Evolutionary conservation across 306 rosid species (phyloP).

Genomic region (Castanospermum australe): DNA sequence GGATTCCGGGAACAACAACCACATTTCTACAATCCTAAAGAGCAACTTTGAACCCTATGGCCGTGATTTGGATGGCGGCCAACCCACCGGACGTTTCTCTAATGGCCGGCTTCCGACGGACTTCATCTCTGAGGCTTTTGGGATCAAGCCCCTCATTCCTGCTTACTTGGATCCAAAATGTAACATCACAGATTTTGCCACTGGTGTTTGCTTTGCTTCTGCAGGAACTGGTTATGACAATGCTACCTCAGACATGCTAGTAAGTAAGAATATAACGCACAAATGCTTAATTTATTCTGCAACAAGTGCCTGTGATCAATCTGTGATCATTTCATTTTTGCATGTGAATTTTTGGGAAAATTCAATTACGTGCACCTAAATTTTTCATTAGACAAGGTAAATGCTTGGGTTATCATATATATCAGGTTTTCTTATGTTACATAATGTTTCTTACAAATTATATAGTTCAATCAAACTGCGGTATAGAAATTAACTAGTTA

Average conservation of each 20-base stretch:
- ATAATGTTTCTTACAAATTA: neutral
- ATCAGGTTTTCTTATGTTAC: neutral
- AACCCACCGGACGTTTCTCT: constrained; percentile 59
- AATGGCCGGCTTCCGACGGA: constrained; percentile 56
- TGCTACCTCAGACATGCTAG: constrained; percentile 54
- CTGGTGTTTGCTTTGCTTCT: constrained; percentile 67
- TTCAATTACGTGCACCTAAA: neutral
- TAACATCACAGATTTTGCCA: constrained; percentile 43
- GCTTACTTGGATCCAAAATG: constrained; percentile 56
- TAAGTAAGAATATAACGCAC: constrained; percentile 25
- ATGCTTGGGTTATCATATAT: neutral
- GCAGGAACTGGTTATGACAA: constrained; percentile 71
- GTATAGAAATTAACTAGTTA: neutral
- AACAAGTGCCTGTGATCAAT: neutral
- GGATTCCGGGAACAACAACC: constrained; percentile 68
- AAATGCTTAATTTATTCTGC: neutral
- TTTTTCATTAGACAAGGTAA: neutral
- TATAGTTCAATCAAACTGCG: neutral
- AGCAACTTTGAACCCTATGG: constrained; percentile 58
- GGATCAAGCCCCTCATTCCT: constrained; percentile 46
- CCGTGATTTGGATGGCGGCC: constrained; percentile 41
- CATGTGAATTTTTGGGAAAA: neutral
- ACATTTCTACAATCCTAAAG: constrained; percentile 47
- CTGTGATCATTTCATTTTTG: neutral
- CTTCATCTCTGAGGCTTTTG: constrained; percentile 56